These are phyloP conservation scores for Lecanicillium sp. DNA, from an alignment of 2,329 filamentous ascomycete genomes.

Conservation along the genomic window DNA sequence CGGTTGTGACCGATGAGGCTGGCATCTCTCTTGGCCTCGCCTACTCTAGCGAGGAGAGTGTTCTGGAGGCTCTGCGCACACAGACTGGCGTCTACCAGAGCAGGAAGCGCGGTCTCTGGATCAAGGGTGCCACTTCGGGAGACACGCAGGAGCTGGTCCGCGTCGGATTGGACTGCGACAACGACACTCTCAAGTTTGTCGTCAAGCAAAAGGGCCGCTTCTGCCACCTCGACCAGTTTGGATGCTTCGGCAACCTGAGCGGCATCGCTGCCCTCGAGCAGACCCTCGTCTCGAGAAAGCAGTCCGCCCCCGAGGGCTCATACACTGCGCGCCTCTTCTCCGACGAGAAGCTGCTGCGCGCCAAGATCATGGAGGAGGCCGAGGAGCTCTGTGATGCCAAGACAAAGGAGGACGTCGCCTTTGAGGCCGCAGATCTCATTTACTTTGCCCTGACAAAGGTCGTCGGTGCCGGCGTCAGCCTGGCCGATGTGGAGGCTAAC, in stretches of 20 bases:
- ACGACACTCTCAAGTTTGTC: constrained; percentile 83
- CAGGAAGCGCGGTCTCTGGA: constrained; percentile 89
- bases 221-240: constrained; percentile 87
- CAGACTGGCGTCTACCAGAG: constrained; percentile 85
- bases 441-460: constrained; percentile 95
- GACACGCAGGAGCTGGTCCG: constrained; percentile 85
- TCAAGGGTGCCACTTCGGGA: constrained; percentile 91
- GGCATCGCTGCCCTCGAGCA: constrained; percentile 82
- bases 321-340: constrained; percentile 92
- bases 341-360: constrained; percentile 78
- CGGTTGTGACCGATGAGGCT: constrained; percentile 82
- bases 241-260: constrained; percentile 80
- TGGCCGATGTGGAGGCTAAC: constrained; percentile 87
- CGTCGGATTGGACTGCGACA: constrained; percentile 85
- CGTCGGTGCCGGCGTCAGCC: constrained; percentile 70
- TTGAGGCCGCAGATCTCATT: constrained; percentile 89
- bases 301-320: constrained; percentile 77
- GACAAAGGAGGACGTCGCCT: constrained; percentile 75
- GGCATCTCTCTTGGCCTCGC: constrained; percentile 81
- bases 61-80: constrained; percentile 77
- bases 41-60: constrained; percentile 88
- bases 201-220: constrained; percentile 88
- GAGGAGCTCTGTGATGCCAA: constrained; percentile 87
- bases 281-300: constrained; percentile 74
- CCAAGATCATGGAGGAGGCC: constrained; percentile 98